phyloP scores from a whole-genome alignment of 2,329 filamentous ascomycete species.

The Ophiostoma pallidulum region DNA sequence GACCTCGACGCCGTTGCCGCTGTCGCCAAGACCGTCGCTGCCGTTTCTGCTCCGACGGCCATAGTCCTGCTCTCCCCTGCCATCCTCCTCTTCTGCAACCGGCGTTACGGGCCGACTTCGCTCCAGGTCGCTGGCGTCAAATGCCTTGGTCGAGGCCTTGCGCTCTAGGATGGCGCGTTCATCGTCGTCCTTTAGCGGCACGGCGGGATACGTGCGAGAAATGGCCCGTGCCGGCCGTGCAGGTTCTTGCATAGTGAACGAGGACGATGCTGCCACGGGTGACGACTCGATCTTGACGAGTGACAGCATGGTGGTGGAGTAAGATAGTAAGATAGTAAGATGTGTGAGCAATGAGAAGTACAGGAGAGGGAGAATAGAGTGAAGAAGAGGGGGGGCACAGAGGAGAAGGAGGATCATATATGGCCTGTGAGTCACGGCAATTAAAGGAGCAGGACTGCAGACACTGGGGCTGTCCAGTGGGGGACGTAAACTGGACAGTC shows the following conservation, averaged over 20 bases:
- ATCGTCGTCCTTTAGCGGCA: slow-evolving; percentile 23
- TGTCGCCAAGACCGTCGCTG: slow-evolving; percentile 8
- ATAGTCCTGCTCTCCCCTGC: background rate
- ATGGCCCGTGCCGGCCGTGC: slow-evolving; percentile 14
- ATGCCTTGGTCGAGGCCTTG: slow-evolving; percentile 7
- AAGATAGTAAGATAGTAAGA: background rate
- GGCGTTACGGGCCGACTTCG: slow-evolving; percentile 45
- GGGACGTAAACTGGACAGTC: too few relatives aligned
- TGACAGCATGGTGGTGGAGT: background rate
- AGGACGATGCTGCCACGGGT: background rate
- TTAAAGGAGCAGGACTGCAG: too few relatives aligned
- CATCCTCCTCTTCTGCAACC: background rate
- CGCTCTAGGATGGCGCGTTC: background rate
- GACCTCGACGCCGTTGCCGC: slow-evolving; percentile 31
- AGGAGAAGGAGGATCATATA: too few relatives aligned
- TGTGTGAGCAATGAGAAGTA: background rate
- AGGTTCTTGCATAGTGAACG: background rate
- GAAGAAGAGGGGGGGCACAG: too few relatives aligned
- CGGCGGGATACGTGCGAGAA: slow-evolving; percentile 31
- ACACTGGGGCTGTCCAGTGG: too few relatives aligned
- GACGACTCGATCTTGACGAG: background rate
- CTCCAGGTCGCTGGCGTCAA: slow-evolving; percentile 33
- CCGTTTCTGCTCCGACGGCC: slow-evolving; percentile 10
- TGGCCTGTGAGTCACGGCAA: too few relatives aligned
- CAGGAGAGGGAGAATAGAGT: too few relatives aligned